Base-by-base conservation (phyloP, 1,284 basidiomycete species). In the Heterobasidion irregulare region DNA sequence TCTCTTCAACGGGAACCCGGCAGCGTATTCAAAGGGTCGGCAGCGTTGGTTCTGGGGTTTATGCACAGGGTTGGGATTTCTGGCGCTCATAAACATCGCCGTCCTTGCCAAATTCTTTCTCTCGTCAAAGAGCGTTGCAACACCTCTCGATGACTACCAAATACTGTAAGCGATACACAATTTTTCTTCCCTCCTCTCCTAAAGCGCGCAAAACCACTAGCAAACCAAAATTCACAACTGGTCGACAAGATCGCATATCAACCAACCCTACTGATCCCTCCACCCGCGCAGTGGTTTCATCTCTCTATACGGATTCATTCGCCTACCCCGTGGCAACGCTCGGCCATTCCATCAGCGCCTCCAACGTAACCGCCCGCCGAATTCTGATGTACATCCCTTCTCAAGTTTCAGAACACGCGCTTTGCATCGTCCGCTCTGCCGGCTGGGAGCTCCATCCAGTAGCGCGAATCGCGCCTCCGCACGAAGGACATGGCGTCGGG, bases 271-370 rank as follows among this genome's bases (percentile, higher is more conserved):
- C 53, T 10, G 36, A 47, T 9, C 18, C 49, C 4, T 36, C 58
- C n/a, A 18, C 65, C 8, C 71, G 72, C 46, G 73, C 74, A 1
- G 64, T 77, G 46, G 72, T 75, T 0, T 70, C 73, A 6, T 66
- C 72, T 6, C 66, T 78, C 16, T 76, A 75, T 61, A 71, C 70
- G 19, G 72, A 78, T 60, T 62, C 67, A 6, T 77, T 68, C 58
- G 68, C 71, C 10, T 65, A 72, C 38, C 72, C 72, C 3, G 67
- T 72, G n/a, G 71, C 73, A 1, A 71, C 73, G 8, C 68, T 78
- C 12, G 75, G 72, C 5, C 68, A 76, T 58, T 76, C 75, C 1
- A 57, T 75, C 10, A 63, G 60, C 45, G 62, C 61, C 34, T 66
- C 66, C 5, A 72, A 76, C 57, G 68, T 66, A 33, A 67, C 66